These are phyloP conservation scores for Acanthochlamys bracteata DNA, from an alignment of 106 monocot species.

Conservation along the genomic window DNA sequence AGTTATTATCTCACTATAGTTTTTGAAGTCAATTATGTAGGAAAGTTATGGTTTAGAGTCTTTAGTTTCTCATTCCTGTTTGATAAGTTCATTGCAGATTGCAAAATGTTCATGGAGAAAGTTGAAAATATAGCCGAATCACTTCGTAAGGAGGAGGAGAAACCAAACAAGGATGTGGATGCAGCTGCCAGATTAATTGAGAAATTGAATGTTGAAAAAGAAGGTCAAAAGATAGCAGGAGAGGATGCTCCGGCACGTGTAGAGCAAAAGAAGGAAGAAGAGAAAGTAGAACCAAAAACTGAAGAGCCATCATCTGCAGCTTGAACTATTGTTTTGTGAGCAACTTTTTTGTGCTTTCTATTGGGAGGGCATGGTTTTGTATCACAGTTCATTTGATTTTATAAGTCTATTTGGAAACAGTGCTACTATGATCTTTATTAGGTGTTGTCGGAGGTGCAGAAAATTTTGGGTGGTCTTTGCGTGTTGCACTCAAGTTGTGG, in stretches of 20 bases:
- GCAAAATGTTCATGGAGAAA: slow-evolving; percentile 73
- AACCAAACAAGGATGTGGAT: slow-evolving; percentile 36
- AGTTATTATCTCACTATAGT: no score
- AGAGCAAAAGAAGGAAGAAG: background rate
- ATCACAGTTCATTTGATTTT: no score
- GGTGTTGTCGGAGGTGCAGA: no score
- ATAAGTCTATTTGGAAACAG: no score
- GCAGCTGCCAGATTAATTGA: slow-evolving; percentile 49
- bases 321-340: no score
- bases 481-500: no score
- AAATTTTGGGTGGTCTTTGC: no score
- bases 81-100: slow-evolving; percentile 33
- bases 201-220: slow-evolving; percentile 34
- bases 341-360: no score
- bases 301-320: slow-evolving; percentile 12
- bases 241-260: background rate
- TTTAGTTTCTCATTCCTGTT: background rate
- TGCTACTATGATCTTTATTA: no score
- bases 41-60: no score
- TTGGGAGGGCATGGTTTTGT: no score
- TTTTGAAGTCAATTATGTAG: no score
- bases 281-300: slow-evolving; percentile 12
- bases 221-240: slow-evolving; percentile 17
- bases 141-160: slow-evolving; percentile 32
- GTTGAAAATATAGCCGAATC: slow-evolving; percentile 68